A percentile compares a stretch with the other conserved stretches of the same genome.
These are phyloP conservation scores for Pterocarpus santalinus DNA, from an alignment of 306 rosid species.

Conservation along the genomic window DNA sequence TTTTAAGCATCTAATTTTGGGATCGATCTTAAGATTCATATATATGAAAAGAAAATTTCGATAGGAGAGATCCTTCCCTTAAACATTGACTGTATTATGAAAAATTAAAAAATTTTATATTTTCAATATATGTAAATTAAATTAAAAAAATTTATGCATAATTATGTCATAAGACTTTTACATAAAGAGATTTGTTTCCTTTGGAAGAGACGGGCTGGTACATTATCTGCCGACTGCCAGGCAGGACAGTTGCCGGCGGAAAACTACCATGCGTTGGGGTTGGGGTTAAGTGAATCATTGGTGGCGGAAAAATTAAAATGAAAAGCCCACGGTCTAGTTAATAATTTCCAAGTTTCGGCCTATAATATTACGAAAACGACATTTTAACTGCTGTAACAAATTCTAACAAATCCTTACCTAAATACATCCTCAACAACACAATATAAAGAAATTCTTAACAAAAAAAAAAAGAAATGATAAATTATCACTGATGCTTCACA, in stretches of 20 bases:
- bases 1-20: too few species aligned
- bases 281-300: neutral
- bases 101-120: too few species aligned
- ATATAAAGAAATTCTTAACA: neutral
- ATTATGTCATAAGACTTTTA: too few species aligned
- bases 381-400: conserved; percentile 37
- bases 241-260: neutral
- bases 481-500: too few species aligned
- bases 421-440: neutral
- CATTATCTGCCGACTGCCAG: neutral
- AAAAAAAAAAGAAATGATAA: too few species aligned
- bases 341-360: conserved; percentile 3
- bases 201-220: neutral
- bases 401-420: conserved; percentile 6
- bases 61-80: too few species aligned
- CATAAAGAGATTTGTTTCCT: too few species aligned
- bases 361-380: conserved; percentile 49
- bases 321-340: conserved; percentile 14
- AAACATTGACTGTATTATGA: too few species aligned
- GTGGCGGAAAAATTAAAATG: neutral
- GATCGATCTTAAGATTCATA: too few species aligned
- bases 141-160: too few species aligned
- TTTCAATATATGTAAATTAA: too few species aligned
- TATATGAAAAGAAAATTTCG: too few species aligned
- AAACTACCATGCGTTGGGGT: neutral